Evolutionary conservation across 768 basidiomycete genomes (phyloP).

Genomic region (Cyclocybe cylindracea): DNA sequence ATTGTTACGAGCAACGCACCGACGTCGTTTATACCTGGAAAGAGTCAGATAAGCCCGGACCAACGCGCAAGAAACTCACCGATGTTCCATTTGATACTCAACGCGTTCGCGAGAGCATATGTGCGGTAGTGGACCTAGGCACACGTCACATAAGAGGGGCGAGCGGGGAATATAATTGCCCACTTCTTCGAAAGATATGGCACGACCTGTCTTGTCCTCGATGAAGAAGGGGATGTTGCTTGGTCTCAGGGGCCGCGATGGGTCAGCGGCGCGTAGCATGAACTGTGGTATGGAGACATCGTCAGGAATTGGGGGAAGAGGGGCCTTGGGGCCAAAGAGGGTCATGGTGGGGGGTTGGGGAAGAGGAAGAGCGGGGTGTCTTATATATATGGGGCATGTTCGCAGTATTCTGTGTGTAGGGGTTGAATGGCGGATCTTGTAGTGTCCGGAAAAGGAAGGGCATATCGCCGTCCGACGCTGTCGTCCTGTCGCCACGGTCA

Average conservation of each 20-base stretch:
- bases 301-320: constrained; percentile 54
- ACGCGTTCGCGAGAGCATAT: constrained; percentile 53
- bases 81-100: constrained; percentile 48
- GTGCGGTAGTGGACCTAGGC: constrained; percentile 39
- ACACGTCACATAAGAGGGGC: not conserved
- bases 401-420: too few relatives aligned
- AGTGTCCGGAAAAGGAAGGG: not conserved
- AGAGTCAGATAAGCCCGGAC: not conserved
- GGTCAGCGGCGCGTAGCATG: constrained; percentile 49
- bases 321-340: constrained; percentile 31
- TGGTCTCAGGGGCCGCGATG: constrained; percentile 43
- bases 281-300: constrained; percentile 69
- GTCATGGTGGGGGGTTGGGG: constrained; percentile 25
- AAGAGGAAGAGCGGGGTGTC: not conserved
- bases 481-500: constrained; percentile 11
- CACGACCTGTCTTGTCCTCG: constrained; percentile 53
- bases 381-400: constrained; percentile 3
- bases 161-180: constrained; percentile 4
- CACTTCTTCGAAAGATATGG: constrained; percentile 50
- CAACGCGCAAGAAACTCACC: constrained; percentile 30
- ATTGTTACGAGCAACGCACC: constrained; percentile 34
- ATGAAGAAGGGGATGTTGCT: constrained; percentile 55
- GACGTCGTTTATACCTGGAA: constrained; percentile 50
- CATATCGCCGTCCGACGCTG: not conserved
- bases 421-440: not conserved